Percentiles rank a stretch among this genome's conserved stretches.
phyloP scores from a whole-genome alignment of 2,329 filamentous ascomycete genomes.

The Penicillium sp. region DNA sequence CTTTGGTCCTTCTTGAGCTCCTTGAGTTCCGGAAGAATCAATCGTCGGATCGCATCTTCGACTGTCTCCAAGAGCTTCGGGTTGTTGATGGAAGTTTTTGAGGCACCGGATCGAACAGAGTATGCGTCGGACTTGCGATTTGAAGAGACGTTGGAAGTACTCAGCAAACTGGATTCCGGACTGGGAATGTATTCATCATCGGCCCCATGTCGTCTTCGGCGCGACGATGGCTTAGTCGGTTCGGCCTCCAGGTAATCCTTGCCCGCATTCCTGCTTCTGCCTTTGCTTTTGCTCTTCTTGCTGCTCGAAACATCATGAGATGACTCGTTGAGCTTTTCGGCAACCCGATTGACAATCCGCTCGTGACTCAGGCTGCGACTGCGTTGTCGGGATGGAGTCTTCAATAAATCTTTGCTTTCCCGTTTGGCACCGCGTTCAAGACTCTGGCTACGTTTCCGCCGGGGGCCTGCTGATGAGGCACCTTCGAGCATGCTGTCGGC shows the following conservation, averaged over 20 bases:
- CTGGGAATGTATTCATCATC: conserved; percentile 54
- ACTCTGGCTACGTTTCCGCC: conserved; percentile 54
- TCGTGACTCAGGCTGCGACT: conserved; percentile 68
- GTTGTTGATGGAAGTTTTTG: conserved; percentile 82
- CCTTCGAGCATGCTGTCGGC: conserved; percentile 69
- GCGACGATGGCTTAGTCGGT: conserved; percentile 44
- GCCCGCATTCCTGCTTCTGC: conserved; percentile 48
- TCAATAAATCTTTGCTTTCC: conserved; percentile 51
- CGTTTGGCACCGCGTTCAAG: conserved; percentile 41
- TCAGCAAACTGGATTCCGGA: conserved; percentile 64
- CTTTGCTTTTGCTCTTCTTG: conserved; percentile 40
- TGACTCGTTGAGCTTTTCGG: conserved; percentile 63
- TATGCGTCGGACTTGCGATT: conserved; percentile 59
- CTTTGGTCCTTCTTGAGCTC: conserved; percentile 89
- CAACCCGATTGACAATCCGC: conserved; percentile 67
- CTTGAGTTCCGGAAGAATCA: conserved; percentile 89
- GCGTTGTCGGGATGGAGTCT: conserved; percentile 58
- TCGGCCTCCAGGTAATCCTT: conserved; percentile 48
- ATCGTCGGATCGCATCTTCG: conserved; percentile 84
- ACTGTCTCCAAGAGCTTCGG: conserved; percentile 88
- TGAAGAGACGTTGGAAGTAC: conserved; percentile 54
- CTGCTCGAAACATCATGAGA: conserved; percentile 48
- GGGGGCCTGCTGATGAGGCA: conserved; percentile 46
- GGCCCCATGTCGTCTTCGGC: conserved; percentile 51
- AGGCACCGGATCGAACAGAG: conserved; percentile 61